These are phyloP conservation scores for Solanum tarapatanum DNA, from an alignment of 257 asterid species.

Conservation along the genomic window DNA sequence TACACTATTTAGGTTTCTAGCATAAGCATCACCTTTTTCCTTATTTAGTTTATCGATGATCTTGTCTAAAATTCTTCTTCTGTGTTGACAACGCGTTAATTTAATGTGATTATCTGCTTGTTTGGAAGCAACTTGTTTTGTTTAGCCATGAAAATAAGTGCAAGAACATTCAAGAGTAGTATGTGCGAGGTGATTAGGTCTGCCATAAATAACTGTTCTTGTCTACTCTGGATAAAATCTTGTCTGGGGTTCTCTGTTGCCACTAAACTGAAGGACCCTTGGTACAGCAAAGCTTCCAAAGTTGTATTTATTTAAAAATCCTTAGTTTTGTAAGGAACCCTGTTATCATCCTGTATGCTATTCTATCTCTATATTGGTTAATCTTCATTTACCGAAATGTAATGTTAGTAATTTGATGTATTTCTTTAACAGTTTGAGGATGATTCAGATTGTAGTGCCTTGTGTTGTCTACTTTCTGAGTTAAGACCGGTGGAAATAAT, in stretches of 20 bases:
- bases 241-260: background rate
- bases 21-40: background rate
- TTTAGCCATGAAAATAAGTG: background rate
- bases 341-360: background rate
- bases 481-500: slow-evolving; percentile 89
- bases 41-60: background rate
- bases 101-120: background rate
- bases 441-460: slow-evolving; percentile 83
- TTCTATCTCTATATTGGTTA: background rate
- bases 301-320: background rate
- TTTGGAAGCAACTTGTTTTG: background rate
- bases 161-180: background rate
- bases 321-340: background rate
- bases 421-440: slow-evolving; percentile 62
- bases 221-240: background rate
- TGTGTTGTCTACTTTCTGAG: slow-evolving; percentile 79
- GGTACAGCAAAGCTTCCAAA: background rate
- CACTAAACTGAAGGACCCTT: background rate
- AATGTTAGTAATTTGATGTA: background rate
- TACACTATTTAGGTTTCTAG: background rate
- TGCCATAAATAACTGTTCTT: background rate
- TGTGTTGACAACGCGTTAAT: background rate
- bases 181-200: background rate
- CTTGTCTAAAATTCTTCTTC: background rate
- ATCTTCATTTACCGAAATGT: background rate